These are phyloP conservation scores for Posidonia australis DNA, from an alignment of 106 monocot genomes.

Conservation along the genomic window DNA sequence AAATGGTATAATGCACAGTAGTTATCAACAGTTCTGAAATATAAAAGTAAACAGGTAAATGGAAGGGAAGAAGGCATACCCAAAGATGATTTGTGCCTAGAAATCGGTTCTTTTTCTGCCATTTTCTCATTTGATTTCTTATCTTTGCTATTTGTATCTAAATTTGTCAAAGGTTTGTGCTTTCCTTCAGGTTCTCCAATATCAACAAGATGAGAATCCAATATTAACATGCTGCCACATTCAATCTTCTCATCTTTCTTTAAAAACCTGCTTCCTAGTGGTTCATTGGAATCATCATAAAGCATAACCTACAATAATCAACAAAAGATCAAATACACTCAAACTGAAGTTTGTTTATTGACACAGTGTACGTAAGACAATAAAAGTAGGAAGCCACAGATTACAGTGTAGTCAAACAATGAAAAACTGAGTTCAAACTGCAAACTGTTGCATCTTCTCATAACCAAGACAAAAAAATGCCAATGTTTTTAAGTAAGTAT, in stretches of 20 bases:
- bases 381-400: no score
- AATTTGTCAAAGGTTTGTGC: conserved; percentile 3
- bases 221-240: conserved; percentile 35
- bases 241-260: conserved; percentile 57
- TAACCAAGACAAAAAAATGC: no score
- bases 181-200: conserved; percentile 32
- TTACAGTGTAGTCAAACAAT: no score
- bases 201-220: conserved; percentile 73
- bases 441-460: no score
- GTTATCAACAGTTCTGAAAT: no score
- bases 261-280: conserved; percentile 50
- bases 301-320: conserved; percentile 32
- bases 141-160: background rate
- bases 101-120: background rate
- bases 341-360: background rate
- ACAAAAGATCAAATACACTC: background rate
- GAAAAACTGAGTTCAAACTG: no score
- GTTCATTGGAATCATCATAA: conserved; percentile 52
- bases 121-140: conserved; percentile 6
- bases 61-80: background rate
- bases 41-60: background rate
- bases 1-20: no score
- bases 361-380: background rate
- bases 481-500: no score
- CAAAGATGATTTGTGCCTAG: background rate